phyloP scores from a whole-genome alignment of 768 basidiomycete species.

The Exidia glandulosa region DNA sequence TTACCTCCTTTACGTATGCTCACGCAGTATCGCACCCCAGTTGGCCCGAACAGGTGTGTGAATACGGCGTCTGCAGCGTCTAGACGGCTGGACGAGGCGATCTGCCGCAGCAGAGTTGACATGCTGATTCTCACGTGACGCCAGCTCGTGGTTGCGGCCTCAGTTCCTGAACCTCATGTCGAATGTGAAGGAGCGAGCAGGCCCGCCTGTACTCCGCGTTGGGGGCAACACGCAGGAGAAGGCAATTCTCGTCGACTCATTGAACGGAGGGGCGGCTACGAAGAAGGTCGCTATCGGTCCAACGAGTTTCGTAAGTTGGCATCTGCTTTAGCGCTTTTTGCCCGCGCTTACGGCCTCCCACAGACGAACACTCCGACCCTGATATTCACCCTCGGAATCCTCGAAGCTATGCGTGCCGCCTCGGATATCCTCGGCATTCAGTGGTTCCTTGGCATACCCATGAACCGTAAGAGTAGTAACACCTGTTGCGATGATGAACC shows the following conservation, averaged over 20 bases:
- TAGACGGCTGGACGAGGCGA: conserved; percentile 9
- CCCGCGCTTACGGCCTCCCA: conserved; percentile 54
- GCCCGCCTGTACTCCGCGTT: conserved; percentile 50
- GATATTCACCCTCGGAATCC: background rate
- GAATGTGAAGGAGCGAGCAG: conserved; percentile 52
- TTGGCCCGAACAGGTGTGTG: conserved; percentile 7
- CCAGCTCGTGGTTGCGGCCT: conserved; percentile 18
- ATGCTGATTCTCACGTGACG: background rate
- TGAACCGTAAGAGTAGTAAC: too few relatives aligned
- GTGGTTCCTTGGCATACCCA: background rate
- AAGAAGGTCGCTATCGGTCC: conserved; percentile 30
- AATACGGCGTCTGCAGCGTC: background rate
- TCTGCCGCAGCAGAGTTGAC: conserved; percentile 6
- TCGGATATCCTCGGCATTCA: background rate
- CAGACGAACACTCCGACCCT: conserved; percentile 17
- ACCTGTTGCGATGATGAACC: too few relatives aligned
- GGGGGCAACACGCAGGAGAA: conserved; percentile 75
- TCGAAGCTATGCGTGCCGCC: background rate
- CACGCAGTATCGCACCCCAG: conserved; percentile 1
- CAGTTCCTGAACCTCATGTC: conserved; percentile 67
- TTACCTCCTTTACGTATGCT: background rate
- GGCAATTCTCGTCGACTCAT: conserved; percentile 27
- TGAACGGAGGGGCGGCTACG: conserved; percentile 36
- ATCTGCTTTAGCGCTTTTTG: conserved; percentile 36
- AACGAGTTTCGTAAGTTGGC: conserved; percentile 6